A percentile compares a stretch with the other conserved stretches of the same genome.
Evolutionary conservation across 352 stramenopile species (phyloP).

Genomic region (Pythium scleroteichum): DNA sequence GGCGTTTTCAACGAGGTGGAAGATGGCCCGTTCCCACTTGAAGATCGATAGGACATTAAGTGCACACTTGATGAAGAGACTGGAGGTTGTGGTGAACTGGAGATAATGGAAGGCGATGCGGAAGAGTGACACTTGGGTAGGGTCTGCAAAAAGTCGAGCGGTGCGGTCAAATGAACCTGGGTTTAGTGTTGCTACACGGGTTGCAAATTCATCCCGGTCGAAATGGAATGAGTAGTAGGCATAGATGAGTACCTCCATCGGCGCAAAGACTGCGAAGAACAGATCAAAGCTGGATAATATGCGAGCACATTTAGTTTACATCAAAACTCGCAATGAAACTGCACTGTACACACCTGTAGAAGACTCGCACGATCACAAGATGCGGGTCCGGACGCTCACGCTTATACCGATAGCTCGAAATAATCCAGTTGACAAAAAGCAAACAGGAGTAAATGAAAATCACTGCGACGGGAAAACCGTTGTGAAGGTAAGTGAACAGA

Average conservation of each 20-base stretch:
- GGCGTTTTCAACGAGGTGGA: slow-evolving; percentile 15
- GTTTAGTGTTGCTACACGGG: slow-evolving; percentile 32
- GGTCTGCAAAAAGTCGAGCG: slow-evolving; percentile 45
- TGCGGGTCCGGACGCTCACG: slow-evolving; percentile 10
- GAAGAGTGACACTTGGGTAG: slow-evolving; percentile 38
- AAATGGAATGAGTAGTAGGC: slow-evolving; percentile 47
- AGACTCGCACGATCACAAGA: slow-evolving; percentile 9
- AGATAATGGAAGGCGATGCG: slow-evolving; percentile 47
- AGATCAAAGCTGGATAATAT: slow-evolving; percentile 45
- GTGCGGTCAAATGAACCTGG: slow-evolving; percentile 35
- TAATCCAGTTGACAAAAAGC: slow-evolving; percentile 46
- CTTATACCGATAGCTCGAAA: slow-evolving; percentile 43
- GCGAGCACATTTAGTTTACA: neutral
- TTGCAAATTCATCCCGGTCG: slow-evolving; percentile 37
- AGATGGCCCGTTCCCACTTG: slow-evolving; percentile 42
- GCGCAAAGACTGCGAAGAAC: slow-evolving; percentile 65
- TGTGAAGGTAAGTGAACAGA: slow-evolving; percentile 41
- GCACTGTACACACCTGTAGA: slow-evolving; percentile 7
- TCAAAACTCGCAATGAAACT: too few species aligned
- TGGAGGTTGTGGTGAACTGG: slow-evolving; percentile 31
- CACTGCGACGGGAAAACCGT: slow-evolving; percentile 43
- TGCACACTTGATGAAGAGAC: slow-evolving; percentile 35
- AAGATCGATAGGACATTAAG: slow-evolving; percentile 42
- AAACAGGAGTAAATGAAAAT: slow-evolving; percentile 42
- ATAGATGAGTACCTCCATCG: slow-evolving; percentile 42